Percentiles rank a stretch among this genome's conserved stretches.
phyloP scores from a whole-genome alignment of 148 eudicot genomes.

The Diospyros lotus region DNA sequence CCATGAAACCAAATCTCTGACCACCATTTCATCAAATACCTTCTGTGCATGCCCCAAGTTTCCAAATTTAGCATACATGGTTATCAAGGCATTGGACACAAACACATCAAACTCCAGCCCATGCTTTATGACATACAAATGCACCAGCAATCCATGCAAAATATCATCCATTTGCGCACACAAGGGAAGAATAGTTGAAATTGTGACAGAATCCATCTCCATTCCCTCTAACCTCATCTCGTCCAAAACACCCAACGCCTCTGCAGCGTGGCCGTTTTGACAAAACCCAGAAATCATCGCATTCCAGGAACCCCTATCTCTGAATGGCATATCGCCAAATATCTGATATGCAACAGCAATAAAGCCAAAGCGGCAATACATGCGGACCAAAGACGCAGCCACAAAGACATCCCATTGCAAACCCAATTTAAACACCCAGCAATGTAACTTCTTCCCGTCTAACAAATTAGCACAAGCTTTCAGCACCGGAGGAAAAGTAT shows the following conservation, averaged over 20 bases:
- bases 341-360: slow-evolving; percentile 38
- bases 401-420: slow-evolving; percentile 46
- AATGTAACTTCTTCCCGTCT: slow-evolving; percentile 49
- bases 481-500: slow-evolving; percentile 62
- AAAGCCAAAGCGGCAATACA: slow-evolving; percentile 50
- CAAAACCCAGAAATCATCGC: slow-evolving; percentile 66
- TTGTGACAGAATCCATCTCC: slow-evolving; percentile 47
- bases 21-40: no score
- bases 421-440: slow-evolving; percentile 46
- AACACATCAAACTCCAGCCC: slow-evolving; percentile 46
- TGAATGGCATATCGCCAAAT: slow-evolving; percentile 49
- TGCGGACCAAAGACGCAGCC: slow-evolving; percentile 67
- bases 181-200: slow-evolving; percentile 43
- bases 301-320: slow-evolving; percentile 72
- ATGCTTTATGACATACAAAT: slow-evolving; percentile 57
- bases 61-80: slow-evolving; percentile 48
- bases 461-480: slow-evolving; percentile 49
- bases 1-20: slow-evolving; percentile 64
- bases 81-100: slow-evolving; percentile 8
- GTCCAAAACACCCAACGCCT: slow-evolving; percentile 41
- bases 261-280: slow-evolving; percentile 43
- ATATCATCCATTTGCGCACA: slow-evolving; percentile 16
- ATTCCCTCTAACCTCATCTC: slow-evolving; percentile 45
- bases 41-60: no score
- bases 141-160: slow-evolving; percentile 24